Evolutionary conservation across 305 asterid genomes (phyloP), one percentile per base, ranked within the genome.

Genomic region (Fraxinus ornus): DNA sequence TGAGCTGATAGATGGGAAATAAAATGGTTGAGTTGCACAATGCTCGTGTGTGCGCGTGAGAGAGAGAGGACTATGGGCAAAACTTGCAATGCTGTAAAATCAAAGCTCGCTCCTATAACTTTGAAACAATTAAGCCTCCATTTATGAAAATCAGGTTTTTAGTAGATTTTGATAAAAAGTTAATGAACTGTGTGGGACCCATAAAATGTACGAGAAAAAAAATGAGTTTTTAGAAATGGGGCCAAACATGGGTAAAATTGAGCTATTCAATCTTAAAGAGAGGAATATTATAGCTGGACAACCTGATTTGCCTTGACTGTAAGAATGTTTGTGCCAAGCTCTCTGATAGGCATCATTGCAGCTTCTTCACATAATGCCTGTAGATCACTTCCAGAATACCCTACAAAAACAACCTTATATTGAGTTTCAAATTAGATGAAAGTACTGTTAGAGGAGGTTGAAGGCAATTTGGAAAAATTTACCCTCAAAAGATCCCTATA

Each of bases 291-390:
- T 47, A 73, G 37, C 37, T 68, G 78, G 78, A 79, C 47, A 47
- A 93, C 99, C 98, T 96, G 95, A 86, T 91, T 89, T 77, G 95
- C 96, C 47, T 87, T 80, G 82, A 94, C 89, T 8, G 90, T 92
- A 7, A 94, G 97, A 88, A 96, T 87, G 87, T 96, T 85, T 21
- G 95, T 82, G 83, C 99, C 98, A 66, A 96, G 98, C 89, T 96
- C 99, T 90, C 99, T 89, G 80, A 96, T 91, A 62, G 99, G 99
- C 95, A 94, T 92, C 99, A 96, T 92, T 76, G 99, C 99, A 80
- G 99, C 99, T 88, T 96, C 99, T 85, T 87, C 95, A 49, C 99
- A 96, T 88, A 96, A 89, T 7, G 97, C 99, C 79, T 96, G 95
- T 36, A 96, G 91, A 86, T 96, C 99, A 79, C 99, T 96, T 84